phyloP scores from a whole-genome alignment of 1,284 basidiomycete species.

The Cutaneotrichosporon sp. region DNA sequence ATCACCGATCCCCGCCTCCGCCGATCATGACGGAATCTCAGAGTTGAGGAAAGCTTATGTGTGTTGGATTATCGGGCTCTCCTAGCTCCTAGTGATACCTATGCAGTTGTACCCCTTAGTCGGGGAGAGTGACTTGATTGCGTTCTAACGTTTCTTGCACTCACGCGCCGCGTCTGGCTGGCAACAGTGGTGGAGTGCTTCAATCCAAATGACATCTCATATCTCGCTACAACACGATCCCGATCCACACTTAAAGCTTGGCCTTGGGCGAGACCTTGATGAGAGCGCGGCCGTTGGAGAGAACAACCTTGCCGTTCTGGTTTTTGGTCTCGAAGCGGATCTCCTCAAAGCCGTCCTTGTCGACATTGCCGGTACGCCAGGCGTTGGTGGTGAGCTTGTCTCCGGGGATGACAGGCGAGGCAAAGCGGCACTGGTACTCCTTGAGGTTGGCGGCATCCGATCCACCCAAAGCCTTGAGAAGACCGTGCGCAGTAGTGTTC shows the following conservation, averaged over 20 bases:
- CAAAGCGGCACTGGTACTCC: slow-evolving; percentile 21
- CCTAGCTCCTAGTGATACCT: not conserved
- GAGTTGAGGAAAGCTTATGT: too few relatives aligned
- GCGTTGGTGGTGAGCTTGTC: slow-evolving; percentile 18
- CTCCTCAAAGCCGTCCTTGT: slow-evolving; percentile 24
- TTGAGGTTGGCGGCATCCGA: slow-evolving; percentile 16
- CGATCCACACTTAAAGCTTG: not conserved
- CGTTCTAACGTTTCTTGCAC: too few relatives aligned
- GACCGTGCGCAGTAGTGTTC: slow-evolving; percentile 20
- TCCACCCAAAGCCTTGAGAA: slow-evolving; percentile 16
- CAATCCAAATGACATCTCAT: too few relatives aligned
- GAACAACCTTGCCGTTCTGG: slow-evolving; percentile 14
- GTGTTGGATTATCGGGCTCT: not conserved
- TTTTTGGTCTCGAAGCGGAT: slow-evolving; percentile 16
- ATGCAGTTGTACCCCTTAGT: not conserved
- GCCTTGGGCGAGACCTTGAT: slow-evolving; percentile 6
- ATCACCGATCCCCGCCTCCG: too few relatives aligned
- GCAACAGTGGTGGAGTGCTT: too few relatives aligned
- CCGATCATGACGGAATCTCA: too few relatives aligned
- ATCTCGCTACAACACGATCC: not conserved
- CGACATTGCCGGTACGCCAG: slow-evolving; percentile 16
- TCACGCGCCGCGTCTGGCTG: too few relatives aligned
- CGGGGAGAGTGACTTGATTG: too few relatives aligned
- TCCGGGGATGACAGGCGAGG: slow-evolving; percentile 17
- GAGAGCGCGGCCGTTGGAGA: slow-evolving; percentile 18